Percentiles rank a stretch among this genome's conserved stretches.
These are phyloP conservation scores for Aspergillus sparsus DNA, from an alignment of 495 filamentous ascomycete genomes.

Conservation along the genomic window DNA sequence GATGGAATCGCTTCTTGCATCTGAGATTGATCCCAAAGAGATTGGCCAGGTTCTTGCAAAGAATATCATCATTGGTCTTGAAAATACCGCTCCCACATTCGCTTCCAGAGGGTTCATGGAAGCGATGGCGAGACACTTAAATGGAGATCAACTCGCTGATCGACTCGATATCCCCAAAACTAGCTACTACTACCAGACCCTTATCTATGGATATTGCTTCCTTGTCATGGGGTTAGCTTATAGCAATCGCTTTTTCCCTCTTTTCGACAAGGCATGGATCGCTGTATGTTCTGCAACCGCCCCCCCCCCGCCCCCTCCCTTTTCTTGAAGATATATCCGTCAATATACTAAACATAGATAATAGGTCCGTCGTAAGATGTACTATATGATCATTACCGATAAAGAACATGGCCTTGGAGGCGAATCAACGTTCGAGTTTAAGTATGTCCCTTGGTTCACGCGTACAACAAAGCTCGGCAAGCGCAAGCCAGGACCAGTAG, in stretches of 20 bases:
- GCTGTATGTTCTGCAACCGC: slow-evolving; percentile 34
- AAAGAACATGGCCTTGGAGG: slow-evolving; percentile 57
- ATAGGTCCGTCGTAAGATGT: slow-evolving; percentile 51
- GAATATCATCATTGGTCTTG: slow-evolving; percentile 70
- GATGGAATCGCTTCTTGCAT: slow-evolving; percentile 64
- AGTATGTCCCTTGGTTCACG: slow-evolving; percentile 59
- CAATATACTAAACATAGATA: too few species aligned
- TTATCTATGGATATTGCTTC: slow-evolving; percentile 68
- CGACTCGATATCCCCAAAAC: slow-evolving; percentile 59
- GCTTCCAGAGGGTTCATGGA: slow-evolving; percentile 63
- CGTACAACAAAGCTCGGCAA: slow-evolving; percentile 37
- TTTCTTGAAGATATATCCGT: not conserved
- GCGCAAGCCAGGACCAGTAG: slow-evolving; percentile 26
- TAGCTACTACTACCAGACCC: slow-evolving; percentile 54
- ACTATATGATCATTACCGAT: slow-evolving; percentile 57
- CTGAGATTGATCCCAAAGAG: slow-evolving; percentile 64
- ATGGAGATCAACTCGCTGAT: slow-evolving; percentile 62
- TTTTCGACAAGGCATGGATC: slow-evolving; percentile 61
- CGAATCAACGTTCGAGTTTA: slow-evolving; percentile 61
- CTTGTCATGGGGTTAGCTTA: slow-evolving; percentile 61
- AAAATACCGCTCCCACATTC: slow-evolving; percentile 62
- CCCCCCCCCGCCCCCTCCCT: not conserved
- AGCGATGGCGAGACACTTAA: slow-evolving; percentile 68
- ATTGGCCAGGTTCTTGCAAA: slow-evolving; percentile 64
- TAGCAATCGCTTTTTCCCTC: slow-evolving; percentile 53